Base-by-base conservation (phyloP, 345 rosid species). In the Rhizophora apiculata region DNA sequence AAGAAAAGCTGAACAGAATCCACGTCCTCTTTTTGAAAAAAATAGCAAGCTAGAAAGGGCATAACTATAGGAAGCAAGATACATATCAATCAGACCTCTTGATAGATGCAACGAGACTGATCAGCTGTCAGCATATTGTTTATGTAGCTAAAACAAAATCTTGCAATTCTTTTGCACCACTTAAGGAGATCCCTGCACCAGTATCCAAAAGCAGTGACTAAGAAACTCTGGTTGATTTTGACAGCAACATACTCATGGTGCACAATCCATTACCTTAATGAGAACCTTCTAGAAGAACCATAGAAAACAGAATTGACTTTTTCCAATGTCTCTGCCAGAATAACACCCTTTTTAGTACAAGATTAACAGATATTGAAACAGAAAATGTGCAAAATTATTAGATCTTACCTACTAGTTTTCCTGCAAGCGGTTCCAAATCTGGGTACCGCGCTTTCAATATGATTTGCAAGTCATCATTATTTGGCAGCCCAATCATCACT, bases 151-250 rank as follows among this genome's bases (percentile, higher is more conserved):
- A 69, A 75, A 65, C 72, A 77, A 49, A 81, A 68, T 22, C 82
- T 79, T 57, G 79, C 78, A 77, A 94, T 85, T 71, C 98, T 83
- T 72, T 87, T 93, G 83, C 98, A 91, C 96, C 90, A 91, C 82
- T 94, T 91, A 51, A 94, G 87, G 66, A 94, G 88, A 84, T 94
- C 98, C 88, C 98, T 94, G 85, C 57, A 81, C 69, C 31, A 83
- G 59, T 34, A 80, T 64, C 62, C 64, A 68, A 74, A 78, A 56
- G 74, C 61, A 59, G 32, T 54, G 63, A 59, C 63, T 30, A 66
- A 63, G 48, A 60, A 57, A 52, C 69, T 64, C 64, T 54, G 56
- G 51, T 55, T 19, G 62, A 59, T 0, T 30, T 29, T 65, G 65
- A 30, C 62, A 26, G 53, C 34, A 62, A 62, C 58, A 68, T 54